These are phyloP conservation scores for Didymella arachidicola DNA, from an alignment of 2,329 filamentous ascomycete genomes.

Conservation along the genomic window DNA sequence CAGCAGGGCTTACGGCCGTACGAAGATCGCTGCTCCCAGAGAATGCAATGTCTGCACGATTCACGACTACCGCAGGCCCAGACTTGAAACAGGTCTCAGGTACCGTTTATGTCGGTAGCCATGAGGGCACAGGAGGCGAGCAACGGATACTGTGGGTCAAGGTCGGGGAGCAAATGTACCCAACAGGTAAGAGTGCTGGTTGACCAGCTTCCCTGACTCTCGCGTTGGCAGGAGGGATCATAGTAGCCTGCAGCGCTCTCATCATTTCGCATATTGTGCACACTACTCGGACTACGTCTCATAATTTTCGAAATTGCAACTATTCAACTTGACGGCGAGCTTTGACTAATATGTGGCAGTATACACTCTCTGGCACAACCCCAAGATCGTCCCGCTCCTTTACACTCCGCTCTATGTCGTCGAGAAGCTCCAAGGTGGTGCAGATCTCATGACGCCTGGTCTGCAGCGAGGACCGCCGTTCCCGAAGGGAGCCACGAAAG, in stretches of 20 bases:
- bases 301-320: too few relatives aligned
- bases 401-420: slow-evolving; percentile 69
- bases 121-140: slow-evolving; percentile 61
- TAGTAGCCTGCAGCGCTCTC: too few relatives aligned
- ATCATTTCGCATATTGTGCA: too few relatives aligned
- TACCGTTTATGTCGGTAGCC: slow-evolving; percentile 69
- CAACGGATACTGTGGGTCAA: slow-evolving; percentile 71
- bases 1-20: slow-evolving; percentile 58
- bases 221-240: too few relatives aligned
- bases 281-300: too few relatives aligned
- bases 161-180: slow-evolving; percentile 64
- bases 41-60: slow-evolving; percentile 67
- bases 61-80: slow-evolving; percentile 70
- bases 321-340: too few relatives aligned
- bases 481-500: slow-evolving; percentile 65
- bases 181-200: slow-evolving; percentile 47
- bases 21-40: slow-evolving; percentile 70
- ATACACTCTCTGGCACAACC: slow-evolving; percentile 72
- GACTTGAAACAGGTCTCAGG: slow-evolving; percentile 68
- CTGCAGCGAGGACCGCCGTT: slow-evolving; percentile 71
- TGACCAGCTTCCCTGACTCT: neutral
- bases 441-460: slow-evolving; percentile 74
- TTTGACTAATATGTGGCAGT: slow-evolving; percentile 50
- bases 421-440: slow-evolving; percentile 68
- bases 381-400: slow-evolving; percentile 67